phyloP scores from a whole-genome alignment of 768 basidiomycete species.

The Amanita muscaria region DNA sequence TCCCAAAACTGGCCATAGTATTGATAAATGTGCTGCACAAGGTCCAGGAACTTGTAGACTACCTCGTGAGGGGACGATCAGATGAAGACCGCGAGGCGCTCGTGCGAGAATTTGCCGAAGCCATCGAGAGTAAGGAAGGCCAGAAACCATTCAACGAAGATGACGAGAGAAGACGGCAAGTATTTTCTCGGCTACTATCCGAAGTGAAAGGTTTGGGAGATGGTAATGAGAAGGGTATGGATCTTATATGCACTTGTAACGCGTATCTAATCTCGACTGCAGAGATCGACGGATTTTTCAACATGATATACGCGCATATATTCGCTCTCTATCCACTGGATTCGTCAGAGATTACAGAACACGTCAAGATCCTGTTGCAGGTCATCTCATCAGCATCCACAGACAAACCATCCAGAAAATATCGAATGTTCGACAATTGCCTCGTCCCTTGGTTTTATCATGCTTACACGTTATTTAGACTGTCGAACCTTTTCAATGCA shows the following conservation, averaged over 20 bases:
- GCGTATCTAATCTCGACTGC: slow-evolving; percentile 4
- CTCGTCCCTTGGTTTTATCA: slow-evolving; percentile 7
- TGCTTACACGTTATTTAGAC: slow-evolving; percentile 29
- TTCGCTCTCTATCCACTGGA: slow-evolving; percentile 49
- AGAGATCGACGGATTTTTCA: slow-evolving; percentile 84
- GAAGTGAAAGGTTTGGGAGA: slow-evolving; percentile 67
- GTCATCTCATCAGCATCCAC: slow-evolving; percentile 47
- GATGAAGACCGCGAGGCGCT: slow-evolving; percentile 61
- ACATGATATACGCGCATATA: slow-evolving; percentile 68
- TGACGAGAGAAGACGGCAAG: slow-evolving; percentile 38
- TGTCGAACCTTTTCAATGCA: slow-evolving; percentile 79
- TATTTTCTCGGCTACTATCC: slow-evolving; percentile 50
- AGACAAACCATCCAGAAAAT: slow-evolving; percentile 52
- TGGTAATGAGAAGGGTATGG: slow-evolving; percentile 64
- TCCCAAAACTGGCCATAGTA: neutral
- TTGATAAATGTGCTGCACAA: slow-evolving; percentile 20
- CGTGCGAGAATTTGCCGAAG: slow-evolving; percentile 59
- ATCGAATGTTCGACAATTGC: slow-evolving; percentile 53
- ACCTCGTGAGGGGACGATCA: slow-evolving; percentile 53
- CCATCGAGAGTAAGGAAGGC: slow-evolving; percentile 41
- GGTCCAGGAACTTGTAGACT: slow-evolving; percentile 74
- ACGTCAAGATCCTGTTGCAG: slow-evolving; percentile 40
- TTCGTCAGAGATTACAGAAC: slow-evolving; percentile 45
- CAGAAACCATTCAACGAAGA: slow-evolving; percentile 48
- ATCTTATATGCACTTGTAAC: neutral